Conservation (phyloP, 2,329 filamentous ascomycete species). For the Scedosporium boydii region DNA sequence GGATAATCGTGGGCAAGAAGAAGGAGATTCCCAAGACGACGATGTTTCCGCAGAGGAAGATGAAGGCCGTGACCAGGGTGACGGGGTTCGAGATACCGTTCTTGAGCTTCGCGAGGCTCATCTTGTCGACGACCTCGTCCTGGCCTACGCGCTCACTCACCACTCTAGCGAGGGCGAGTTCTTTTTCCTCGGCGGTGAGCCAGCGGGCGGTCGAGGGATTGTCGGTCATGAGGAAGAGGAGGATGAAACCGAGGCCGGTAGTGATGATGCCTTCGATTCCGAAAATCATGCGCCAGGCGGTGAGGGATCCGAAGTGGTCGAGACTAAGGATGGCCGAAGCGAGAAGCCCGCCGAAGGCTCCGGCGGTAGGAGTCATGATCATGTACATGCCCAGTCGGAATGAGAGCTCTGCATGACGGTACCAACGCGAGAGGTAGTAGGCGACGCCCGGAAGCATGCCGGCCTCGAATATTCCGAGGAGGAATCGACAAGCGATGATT, state of each 20-base stretch:
- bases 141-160: slow-evolving; percentile 31
- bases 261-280: slow-evolving; percentile 53
- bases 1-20: slow-evolving; percentile 19
- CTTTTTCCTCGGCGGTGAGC: slow-evolving; percentile 45
- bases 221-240: slow-evolving; percentile 46
- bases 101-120: slow-evolving; percentile 42
- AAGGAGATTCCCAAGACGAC: slow-evolving; percentile 32
- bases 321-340: slow-evolving; percentile 66
- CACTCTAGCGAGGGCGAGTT: slow-evolving; percentile 38
- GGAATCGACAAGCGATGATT: slow-evolving; percentile 51
- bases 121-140: slow-evolving; percentile 48
- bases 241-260: slow-evolving; percentile 35
- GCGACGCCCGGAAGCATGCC: slow-evolving; percentile 60
- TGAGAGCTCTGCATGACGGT: slow-evolving; percentile 61
- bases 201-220: slow-evolving; percentile 45
- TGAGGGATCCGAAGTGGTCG: slow-evolving; percentile 50
- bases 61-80: slow-evolving; percentile 12
- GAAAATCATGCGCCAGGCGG: slow-evolving; percentile 75
- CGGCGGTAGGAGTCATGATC: slow-evolving; percentile 59
- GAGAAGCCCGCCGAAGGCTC: slow-evolving; percentile 63
- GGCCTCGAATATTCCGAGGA: slow-evolving; percentile 62
- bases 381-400: slow-evolving; percentile 61
- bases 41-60: slow-evolving; percentile 10
- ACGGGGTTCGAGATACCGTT: slow-evolving; percentile 44
- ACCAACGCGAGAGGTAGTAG: slow-evolving; percentile 66